Evolutionary conservation across 768 basidiomycete genomes (phyloP), one percentile per base, ranked within the genome.

Genomic region (Pleurotus giganteus): DNA sequence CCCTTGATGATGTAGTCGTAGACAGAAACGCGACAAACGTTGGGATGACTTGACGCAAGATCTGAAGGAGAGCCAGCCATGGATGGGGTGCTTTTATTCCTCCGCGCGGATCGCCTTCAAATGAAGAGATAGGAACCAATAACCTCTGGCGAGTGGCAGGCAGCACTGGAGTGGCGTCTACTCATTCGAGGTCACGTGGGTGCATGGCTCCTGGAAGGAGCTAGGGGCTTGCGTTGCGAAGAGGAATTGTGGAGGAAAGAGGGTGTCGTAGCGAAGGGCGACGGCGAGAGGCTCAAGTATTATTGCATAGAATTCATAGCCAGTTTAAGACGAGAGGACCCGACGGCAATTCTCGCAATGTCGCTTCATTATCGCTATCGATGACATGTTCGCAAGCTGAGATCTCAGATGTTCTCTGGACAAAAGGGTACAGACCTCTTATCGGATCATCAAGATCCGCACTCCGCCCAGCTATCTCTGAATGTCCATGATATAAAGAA

Each of bases 391-490:
- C 27, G 28, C 15, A 49, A 31, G n/a, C 21, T 51, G 36, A 32
- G 34, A 51, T 51, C 49, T 51, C n/a, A 36, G 31, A 36, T 51
- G n/a, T 19, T 45, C 2, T 4, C 19, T 45, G 12, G 37, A 21
- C 34, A 51, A 51, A 51, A 51, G 49, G 49, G 49, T 51, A n/a
- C 49, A 13, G 32, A 17, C 31, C 34, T 37, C 31, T 51, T 65
- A 59, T 83, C 82, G 80, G 83, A 88, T 87, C n/a, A n/a, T n/a
- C 86, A 81, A 84, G 85, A 86, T 88, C 86, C 83, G 84, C 74
- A 79, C 76, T 79, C 81, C 79, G 82, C 79, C n/a, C 66, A 63
- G 65, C 69, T 55, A 65, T 61, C 60, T 34, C 57, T 65, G 51
- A 47, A 58, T 57, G 62, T 66, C 57, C 60, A 62, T 61, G 66